Percentiles rank a stretch among this genome's conserved stretches.
Conservation (phyloP, 2,329 filamentous ascomycete genomes). For the Xylariales sp. region DNA sequence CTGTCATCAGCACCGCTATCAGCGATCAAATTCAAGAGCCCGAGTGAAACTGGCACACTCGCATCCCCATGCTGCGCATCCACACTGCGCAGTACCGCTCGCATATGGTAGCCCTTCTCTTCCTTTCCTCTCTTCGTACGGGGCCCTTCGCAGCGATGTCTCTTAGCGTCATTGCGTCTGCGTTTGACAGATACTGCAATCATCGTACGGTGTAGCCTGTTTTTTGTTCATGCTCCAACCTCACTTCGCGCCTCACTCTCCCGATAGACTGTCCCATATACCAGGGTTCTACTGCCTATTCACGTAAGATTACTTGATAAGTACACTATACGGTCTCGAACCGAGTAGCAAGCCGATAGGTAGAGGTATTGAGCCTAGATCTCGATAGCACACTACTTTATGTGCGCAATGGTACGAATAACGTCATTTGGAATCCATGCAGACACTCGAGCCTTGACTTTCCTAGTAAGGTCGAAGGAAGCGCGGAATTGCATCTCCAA, state of each 20-base stretch:
- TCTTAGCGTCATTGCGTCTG: neutral
- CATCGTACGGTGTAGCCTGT: conserved; percentile 4
- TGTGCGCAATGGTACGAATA: conserved; percentile 1
- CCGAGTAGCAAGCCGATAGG: neutral
- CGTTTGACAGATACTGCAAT: no score
- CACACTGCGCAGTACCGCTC: no score
- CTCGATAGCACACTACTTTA: neutral
- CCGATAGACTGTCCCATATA: neutral
- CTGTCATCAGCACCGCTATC: neutral
- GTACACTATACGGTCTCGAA: no score
- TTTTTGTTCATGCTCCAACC: neutral
- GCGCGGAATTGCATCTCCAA: conserved; percentile 24
- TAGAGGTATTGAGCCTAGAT: neutral
- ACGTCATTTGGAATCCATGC: conserved; percentile 16
- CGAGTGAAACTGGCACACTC: neutral
- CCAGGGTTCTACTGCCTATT: neutral
- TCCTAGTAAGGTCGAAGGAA: conserved; percentile 30
- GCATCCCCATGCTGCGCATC: no score
- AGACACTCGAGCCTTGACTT: conserved; percentile 22
- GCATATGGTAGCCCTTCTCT: neutral
- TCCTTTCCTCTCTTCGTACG: neutral
- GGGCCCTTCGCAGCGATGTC: neutral
- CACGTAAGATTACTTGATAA: neutral
- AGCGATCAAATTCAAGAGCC: conserved; percentile 24
- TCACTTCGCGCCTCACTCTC: conserved; percentile 17